Evolutionary conservation across 805 yeast species (phyloP), one percentile per base, ranked within the genome.

Genomic region (Ogataea paraovalis): DNA sequence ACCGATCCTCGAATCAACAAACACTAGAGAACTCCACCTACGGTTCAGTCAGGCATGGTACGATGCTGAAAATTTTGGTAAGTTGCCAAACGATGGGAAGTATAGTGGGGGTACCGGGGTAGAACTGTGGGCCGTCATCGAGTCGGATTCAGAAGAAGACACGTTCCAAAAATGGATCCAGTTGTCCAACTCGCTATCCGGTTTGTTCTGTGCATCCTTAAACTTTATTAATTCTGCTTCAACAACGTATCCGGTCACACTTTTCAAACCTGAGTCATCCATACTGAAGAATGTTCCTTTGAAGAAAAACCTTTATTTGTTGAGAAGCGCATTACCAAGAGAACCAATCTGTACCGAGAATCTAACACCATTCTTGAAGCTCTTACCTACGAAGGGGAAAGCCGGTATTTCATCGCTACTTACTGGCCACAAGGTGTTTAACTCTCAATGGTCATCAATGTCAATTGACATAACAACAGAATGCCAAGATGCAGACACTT

Each of bases 311-410:
- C 60, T 82, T 22, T 86, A 72, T 57, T 66, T 84, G 19, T 62
- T 91, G 52, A 75, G 96, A 51, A 96, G 97, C 6, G 87, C 97
- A 0, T 75, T 94, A 43, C 97, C 99, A 1, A 80, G 92, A 51
- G 99, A 94, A 62, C 96, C 97, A 0, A 83, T 94, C 16, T 94
- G 99, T 67, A 94, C 99, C 0, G 99, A 94, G 65, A 94, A 94
- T 67, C 74, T 94, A 61, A 92, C 99, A 0, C 98, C 99, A 0
- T 89, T 92, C 56, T 66, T 94, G 52, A 91, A 90, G 62, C 71
- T 94, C 51, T 73, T 94, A 25, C 98, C 99, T 3, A 87, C 97
- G 10, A 84, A 88, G 61, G 97, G 97, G 2, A 85, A 83, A 62
- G 82, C 95, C 0, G 99, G 99, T 2, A 71, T 94, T 36, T 79